Base-by-base conservation (phyloP, 2,329 filamentous ascomycete genomes). In the Rhynchosporium agropyri region DNA sequence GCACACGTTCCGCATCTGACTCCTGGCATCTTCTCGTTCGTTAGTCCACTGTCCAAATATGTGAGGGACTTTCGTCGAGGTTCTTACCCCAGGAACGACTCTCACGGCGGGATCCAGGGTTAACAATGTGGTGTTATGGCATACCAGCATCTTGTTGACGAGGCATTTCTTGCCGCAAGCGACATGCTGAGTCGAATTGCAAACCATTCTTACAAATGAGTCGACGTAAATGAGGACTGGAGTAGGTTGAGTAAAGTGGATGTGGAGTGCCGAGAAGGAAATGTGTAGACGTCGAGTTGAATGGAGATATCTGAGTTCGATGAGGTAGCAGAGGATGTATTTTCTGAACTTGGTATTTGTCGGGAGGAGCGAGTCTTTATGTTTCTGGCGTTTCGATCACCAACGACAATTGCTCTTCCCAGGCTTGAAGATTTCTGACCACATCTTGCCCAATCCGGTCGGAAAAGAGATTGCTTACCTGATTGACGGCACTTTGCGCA, bases 1-100 rank as follows among this genome's bases (percentile, higher is more conserved):
- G 77, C 77, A 68, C 82, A 84, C 4, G 78, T 83, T 54, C 81
- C 81, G 71, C 82, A 84, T 68, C 78, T 76, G 31, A 83, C 80
- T 9, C 82, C 82, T 4, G 82, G 78, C 63, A 83, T 77, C 73
- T 77, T 64, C 63, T 56, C 33, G 29, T 56, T 31, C 49, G 58
- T 71, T 38, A 71, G 61, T 48, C 20, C 15, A n/a, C 12, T 36
- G 12, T 48, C 43, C 3, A 55, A 8, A 40, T 15, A n/a, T 20
- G 5, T 43, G 36, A 43, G 49, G 12, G 10, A 3, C 36, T 15
- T 26, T 50, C 4, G 10, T 13, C 28, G 26, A 38, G 29, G 26
- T 15, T 31, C 65, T 61, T 63, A 69, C 33, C 33, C 33, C 70
- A n/a, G 70, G 69, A 38, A 60, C 51, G 33, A 54, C 57, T 43